Percentiles rank a stretch among this genome's conserved stretches.
Evolutionary conservation across 805 yeast species (phyloP).

Genomic region (Ogataea ganodermae): DNA sequence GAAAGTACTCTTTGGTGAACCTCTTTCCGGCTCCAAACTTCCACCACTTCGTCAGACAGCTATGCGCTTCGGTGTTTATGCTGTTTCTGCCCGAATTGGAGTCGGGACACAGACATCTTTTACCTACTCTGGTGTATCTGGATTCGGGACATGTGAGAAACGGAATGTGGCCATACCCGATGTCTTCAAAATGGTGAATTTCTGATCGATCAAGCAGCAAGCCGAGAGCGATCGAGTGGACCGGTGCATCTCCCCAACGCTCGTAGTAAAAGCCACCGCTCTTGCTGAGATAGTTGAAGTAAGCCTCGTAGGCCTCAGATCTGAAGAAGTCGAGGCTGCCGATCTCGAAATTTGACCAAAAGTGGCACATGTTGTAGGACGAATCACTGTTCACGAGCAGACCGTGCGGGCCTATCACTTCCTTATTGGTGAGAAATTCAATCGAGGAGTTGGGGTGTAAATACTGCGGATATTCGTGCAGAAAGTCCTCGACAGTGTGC

Average conservation of each 20-base stretch:
- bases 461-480: constrained; percentile 57
- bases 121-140: constrained; percentile 47
- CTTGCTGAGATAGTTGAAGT: constrained; percentile 62
- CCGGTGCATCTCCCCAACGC: constrained; percentile 96
- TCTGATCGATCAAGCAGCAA: constrained; percentile 59
- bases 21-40: constrained; percentile 61
- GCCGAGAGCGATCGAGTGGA: constrained; percentile 72
- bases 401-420: constrained; percentile 47
- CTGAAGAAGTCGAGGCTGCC: constrained; percentile 72
- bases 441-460: constrained; percentile 65
- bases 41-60: constrained; percentile 81
- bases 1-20: constrained; percentile 48
- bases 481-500: constrained; percentile 67
- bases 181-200: constrained; percentile 76
- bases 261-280: constrained; percentile 82
- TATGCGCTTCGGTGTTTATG: constrained; percentile 47
- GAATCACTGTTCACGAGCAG: constrained; percentile 42
- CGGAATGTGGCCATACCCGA: constrained; percentile 79
- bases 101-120: constrained; percentile 61
- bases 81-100: constrained; percentile 37
- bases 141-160: constrained; percentile 64
- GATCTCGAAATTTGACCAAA: constrained; percentile 86
- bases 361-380: constrained; percentile 79
- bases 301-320: constrained; percentile 59
- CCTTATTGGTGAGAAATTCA: constrained; percentile 56